Percentiles rank a stretch among this genome's conserved stretches.
phyloP scores from a whole-genome alignment of 495 filamentous ascomycete species.

The Cenococcum geophilum region DNA sequence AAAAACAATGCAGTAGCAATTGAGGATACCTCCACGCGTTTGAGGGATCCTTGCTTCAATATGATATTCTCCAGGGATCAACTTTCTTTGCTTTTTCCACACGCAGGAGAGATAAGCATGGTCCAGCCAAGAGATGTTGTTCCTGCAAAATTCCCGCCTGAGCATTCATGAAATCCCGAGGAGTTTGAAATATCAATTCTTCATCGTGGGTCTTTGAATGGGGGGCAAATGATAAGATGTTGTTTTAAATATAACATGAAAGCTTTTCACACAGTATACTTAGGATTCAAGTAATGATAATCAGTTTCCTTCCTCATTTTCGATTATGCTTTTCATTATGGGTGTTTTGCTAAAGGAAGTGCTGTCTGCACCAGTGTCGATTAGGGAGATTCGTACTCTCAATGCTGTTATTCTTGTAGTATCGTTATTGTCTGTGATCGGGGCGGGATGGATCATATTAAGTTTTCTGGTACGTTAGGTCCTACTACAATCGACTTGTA shows the following conservation, averaged over 20 bases:
- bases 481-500: not conserved
- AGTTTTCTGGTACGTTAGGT: slow-evolving; percentile 39
- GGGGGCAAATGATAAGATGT: too few relatives aligned
- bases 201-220: not conserved
- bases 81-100: too few relatives aligned
- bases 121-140: too few relatives aligned
- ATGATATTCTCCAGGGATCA: too few relatives aligned
- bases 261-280: too few relatives aligned
- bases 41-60: too few relatives aligned
- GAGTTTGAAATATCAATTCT: not conserved
- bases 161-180: too few relatives aligned
- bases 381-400: slow-evolving; percentile 31
- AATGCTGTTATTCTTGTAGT: slow-evolving; percentile 38
- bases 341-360: slow-evolving; percentile 16
- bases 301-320: not conserved
- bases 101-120: too few relatives aligned
- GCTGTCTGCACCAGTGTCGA: slow-evolving; percentile 37
- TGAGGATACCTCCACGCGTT: too few relatives aligned
- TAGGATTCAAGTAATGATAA: not conserved
- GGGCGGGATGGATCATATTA: slow-evolving; percentile 41
- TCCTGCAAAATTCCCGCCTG: too few relatives aligned
- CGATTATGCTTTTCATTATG: not conserved
- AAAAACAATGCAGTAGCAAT: too few relatives aligned
- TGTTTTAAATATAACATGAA: too few relatives aligned
- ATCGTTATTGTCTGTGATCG: slow-evolving; percentile 38